These are phyloP conservation scores for Asterophora lycoperdoides DNA, from an alignment of 768 basidiomycete species.

Conservation along the genomic window DNA sequence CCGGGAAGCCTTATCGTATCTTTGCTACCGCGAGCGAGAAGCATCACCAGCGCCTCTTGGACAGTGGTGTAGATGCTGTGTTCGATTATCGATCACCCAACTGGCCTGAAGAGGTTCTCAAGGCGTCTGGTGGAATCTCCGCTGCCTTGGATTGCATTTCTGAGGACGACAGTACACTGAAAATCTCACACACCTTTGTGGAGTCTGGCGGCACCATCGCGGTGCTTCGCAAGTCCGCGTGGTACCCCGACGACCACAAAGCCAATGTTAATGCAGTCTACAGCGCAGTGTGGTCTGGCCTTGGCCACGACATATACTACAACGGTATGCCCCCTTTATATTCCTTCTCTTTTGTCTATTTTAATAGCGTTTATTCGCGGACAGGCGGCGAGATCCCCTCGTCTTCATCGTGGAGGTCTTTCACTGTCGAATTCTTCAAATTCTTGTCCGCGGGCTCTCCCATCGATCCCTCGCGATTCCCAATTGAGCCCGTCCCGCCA, in stretches of 20 bases:
- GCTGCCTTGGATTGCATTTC: constrained; percentile 33
- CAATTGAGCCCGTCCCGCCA: constrained; percentile 23
- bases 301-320: constrained; percentile 29
- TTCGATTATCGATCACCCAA: constrained; percentile 29
- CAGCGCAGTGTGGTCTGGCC: constrained; percentile 30
- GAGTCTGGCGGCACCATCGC: constrained; percentile 28
- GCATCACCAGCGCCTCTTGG: constrained; percentile 24
- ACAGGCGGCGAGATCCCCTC: constrained; percentile 23
- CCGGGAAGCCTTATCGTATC: constrained; percentile 23
- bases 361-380: background rate
- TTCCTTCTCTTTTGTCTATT: background rate
- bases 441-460: constrained; percentile 23
- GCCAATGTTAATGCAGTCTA: constrained; percentile 24
- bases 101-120: constrained; percentile 27
- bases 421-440: constrained; percentile 29
- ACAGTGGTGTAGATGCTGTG: constrained; percentile 26
- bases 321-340: constrained; percentile 19
- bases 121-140: constrained; percentile 25
- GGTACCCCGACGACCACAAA: constrained; percentile 23
- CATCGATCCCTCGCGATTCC: constrained; percentile 17
- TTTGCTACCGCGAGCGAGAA: constrained; percentile 29
- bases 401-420: constrained; percentile 21
- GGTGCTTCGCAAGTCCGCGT: constrained; percentile 23
- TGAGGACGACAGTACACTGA: constrained; percentile 26
- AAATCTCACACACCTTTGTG: constrained; percentile 26